Base-by-base conservation (phyloP, 2,329 filamentous ascomycete species). In the Fusarium sp. region DNA sequence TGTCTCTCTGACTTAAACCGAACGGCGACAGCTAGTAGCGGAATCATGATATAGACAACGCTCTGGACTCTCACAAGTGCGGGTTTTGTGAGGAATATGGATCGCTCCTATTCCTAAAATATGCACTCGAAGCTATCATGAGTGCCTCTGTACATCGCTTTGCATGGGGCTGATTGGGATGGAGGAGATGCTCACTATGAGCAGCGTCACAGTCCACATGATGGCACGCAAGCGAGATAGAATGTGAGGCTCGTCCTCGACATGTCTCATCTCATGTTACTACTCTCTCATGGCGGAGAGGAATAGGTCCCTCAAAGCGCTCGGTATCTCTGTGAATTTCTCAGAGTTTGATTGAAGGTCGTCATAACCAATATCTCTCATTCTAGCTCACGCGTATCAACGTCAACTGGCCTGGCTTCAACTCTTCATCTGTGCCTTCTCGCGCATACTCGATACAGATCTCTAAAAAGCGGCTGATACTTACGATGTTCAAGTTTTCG, bases 351-450 rank as follows among this genome's bases (percentile, higher is more conserved):
- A n/a, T 23, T 2, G 23, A n/a, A 7, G 9, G 35, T 35, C 35
- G 35, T 35, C 9, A 16, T 35, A 8, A 18, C 35, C 35, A 35
- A 18, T 10, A 16, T 10, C 14, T 37, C 16, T 37, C 16, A 10
- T 37, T 37, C 9, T 37, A 37, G 16, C 35, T 37, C 9, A 19
- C 3, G n/a, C 4, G 16, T 51, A 19, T 19, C 6, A 35, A 19
- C 12, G 12, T 35, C 11, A 35, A 51, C 48, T 51, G 29, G 29
- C 48, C 48, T 51, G 48, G 48, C 48, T 51, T 35, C 48, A 51
- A 51, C 48, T 35, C 48, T 51, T 51, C 48, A 51, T 35, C 16
- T 51, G 29, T 51, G n/a, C 48, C 21, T 15, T 7, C 48, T 51
- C 31, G n/a, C 48, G 11, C 1, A 35, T 19, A 35, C 6, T 7